Conservation (phyloP, 2,329 filamentous ascomycete species). For the Immersiporthe knoxdaviesiana region DNA sequence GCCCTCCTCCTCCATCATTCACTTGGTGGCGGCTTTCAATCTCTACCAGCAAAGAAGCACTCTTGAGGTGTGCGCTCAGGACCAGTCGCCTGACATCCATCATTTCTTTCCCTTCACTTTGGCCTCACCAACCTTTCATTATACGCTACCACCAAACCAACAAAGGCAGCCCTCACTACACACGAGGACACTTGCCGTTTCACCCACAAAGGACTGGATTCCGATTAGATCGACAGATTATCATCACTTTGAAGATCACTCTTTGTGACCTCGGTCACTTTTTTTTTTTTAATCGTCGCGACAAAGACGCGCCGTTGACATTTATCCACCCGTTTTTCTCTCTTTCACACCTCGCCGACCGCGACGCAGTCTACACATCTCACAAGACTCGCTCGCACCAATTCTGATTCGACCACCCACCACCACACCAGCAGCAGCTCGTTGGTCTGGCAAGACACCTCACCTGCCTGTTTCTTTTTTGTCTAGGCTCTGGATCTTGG, state of each 20-base stretch:
- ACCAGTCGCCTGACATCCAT: conserved; percentile 8
- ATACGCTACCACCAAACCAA: conserved; percentile 1
- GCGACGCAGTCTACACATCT: not conserved
- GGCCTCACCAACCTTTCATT: not conserved
- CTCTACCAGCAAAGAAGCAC: not conserved
- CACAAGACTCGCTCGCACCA: not conserved
- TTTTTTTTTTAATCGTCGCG: not conserved
- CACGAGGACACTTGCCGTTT: conserved; percentile 1
- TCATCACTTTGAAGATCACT: conserved; percentile 1
- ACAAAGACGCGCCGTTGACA: not conserved
- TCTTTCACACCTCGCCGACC: not conserved
- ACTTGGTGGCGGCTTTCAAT: not conserved
- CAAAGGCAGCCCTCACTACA: conserved; percentile 3
- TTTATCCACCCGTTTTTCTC: not conserved
- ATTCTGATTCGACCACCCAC: not conserved
- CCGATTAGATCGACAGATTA: conserved; percentile 10
- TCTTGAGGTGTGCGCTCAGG: conserved; percentile 3
- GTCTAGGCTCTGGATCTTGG: not conserved
- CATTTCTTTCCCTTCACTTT: conserved; percentile 5
- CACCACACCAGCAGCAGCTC: not conserved
- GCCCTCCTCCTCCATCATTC: not conserved
- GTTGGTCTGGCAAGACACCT: conserved; percentile 1
- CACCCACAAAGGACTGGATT: conserved; percentile 26
- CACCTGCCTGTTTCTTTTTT: not conserved
- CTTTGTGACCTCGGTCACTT: not conserved